A percentile compares a stretch with the other conserved stretches of the same genome.
These are phyloP conservation scores for Epicoccum nigrum DNA, from an alignment of 2,329 filamentous ascomycete species.

Conservation along the genomic window DNA sequence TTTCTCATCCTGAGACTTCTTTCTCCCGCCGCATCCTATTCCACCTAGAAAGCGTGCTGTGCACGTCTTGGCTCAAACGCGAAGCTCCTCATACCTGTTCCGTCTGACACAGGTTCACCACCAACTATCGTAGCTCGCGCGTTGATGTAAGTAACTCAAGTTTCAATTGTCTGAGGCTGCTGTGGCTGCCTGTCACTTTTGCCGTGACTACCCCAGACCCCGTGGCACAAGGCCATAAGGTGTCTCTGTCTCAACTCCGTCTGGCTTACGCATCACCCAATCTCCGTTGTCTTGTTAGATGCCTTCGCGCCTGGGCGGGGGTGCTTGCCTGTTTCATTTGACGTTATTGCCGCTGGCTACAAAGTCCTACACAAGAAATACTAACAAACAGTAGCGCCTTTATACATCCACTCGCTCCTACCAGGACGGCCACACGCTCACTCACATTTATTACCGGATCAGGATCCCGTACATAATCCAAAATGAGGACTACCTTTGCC, in stretches of 20 bases:
- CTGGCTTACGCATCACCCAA: constrained; percentile 17
- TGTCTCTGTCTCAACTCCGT: constrained; percentile 23
- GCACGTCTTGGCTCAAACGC: constrained; percentile 48
- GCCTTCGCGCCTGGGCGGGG: constrained; percentile 21
- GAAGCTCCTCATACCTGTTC: constrained; percentile 29
- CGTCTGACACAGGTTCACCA: constrained; percentile 33
- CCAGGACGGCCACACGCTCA: constrained; percentile 14
- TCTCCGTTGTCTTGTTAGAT: constrained; percentile 14
- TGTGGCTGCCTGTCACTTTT: constrained; percentile 17
- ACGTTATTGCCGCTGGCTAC: constrained; percentile 19
- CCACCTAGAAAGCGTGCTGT: constrained; percentile 40
- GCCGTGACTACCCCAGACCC: constrained; percentile 20
- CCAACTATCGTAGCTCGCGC: constrained; percentile 38
- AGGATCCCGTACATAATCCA: constrained; percentile 34
- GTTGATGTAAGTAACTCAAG: constrained; percentile 44
- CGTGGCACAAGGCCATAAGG: constrained; percentile 9
- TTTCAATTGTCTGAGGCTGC: constrained; percentile 24
- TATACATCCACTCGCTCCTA: constrained; percentile 14
- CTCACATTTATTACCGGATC: constrained; percentile 26
- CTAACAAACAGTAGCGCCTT: constrained; percentile 17
- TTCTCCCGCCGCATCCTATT: constrained; percentile 26
- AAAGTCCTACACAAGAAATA: constrained; percentile 14
- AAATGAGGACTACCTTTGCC: constrained; percentile 41
- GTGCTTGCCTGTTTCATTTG: constrained; percentile 19
- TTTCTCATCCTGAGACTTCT: constrained; percentile 8